Evolutionary conservation across 352 stramenopile genomes (phyloP), one percentile per base, ranked within the genome.

Genomic region (Blastocystis sp.): DNA sequence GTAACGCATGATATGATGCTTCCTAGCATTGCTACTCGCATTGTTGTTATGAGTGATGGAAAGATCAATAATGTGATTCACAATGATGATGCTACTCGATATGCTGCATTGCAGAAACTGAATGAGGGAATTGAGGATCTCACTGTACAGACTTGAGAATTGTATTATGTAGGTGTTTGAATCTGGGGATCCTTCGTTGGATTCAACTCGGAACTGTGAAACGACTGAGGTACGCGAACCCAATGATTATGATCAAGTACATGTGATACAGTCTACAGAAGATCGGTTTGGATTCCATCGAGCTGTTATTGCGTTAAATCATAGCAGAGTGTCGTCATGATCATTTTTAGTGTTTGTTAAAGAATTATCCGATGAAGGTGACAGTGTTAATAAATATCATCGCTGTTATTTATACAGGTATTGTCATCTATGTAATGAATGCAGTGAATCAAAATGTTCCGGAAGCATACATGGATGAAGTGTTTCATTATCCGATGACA

Each of bases 401-500:
- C n/a, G 13, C 15, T 24, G 35, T 58, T 57, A 35, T 79, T 13
- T 40, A 17, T 30, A 15, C 44, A 53, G 4, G 56, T 24, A 62
- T 59, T 60, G 40, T 57, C 19, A 37, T 79, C 15, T 53, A 40
- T 19, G 37, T 22, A 40, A 60, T 58, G 68, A 60, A 60, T 7
- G 2, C 13, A 24, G 42, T 79, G 13, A 79, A 79, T 53, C 30
- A 13, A 4, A 7, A 37, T 33, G 68, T 79, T 9, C 37, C 68
- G 0, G 42, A 27, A 22, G 33, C 68, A 9, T 79, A 79, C 68
- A 79, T 79, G 93, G 94, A 96, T 78, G 94, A 96, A 89, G 92
- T 96, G 70, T 96, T 96, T 90, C 94, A 96, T 87, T 89, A 94
- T 4, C 93, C 93, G 7, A 93, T 95, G 89, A 93, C 94, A 27